Base-by-base conservation (phyloP, 805 yeast species). In the Lipomyces kockii region DNA sequence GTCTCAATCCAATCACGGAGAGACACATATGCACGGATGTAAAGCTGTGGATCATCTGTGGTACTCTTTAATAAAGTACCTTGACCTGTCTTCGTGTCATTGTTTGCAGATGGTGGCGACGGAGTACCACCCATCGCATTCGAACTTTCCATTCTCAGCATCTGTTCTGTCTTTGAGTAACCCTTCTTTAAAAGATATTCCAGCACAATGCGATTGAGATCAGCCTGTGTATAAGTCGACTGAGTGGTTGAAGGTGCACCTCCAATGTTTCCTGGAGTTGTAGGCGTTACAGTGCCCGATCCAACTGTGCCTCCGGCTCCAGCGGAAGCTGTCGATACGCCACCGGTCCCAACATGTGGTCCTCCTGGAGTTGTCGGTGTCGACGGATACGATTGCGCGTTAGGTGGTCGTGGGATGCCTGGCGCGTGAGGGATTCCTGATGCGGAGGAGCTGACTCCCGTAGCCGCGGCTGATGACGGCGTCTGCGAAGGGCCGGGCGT, bases 161-260 rank as follows among this genome's bases (percentile, higher is more conserved):
- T 91, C 2, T 97, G 92, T 77, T 95, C 99, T 0, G 99, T 94
- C 72, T 89, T 87, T 73, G 90, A 93, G 76, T 92, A 95, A 2
- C 99, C 99, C 77, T 93, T 92, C 75, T 95, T 94, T 77, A 88
- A 90, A 72, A 95, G 83, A 74, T 94, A 95, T 74, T 95, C 99
- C 74, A 95, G 82, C 43, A 95, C 98, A 75, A 95, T 91, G 70
- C 95, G 83, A 78, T 93, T 94, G 76, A 95, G 83, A 77, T 95
- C 98, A 4, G 94, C 92, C 60, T 91, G 92, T 0, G 97, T 87
- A 57, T 60, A 62, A n/a, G 49, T 43, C 20, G 59, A 22, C 59
- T 32, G 25, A 35, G 59, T 14, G n/a, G 2, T 20, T 11, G n/a
- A n/a, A 4, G 56, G 43, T 35, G 59, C 9, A 17, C 22, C 59